Percentiles rank a stretch among this genome's conserved stretches.
These are phyloP conservation scores for Drechmeria coniospora DNA, from an alignment of 2,329 filamentous ascomycete genomes.

Conservation along the genomic window DNA sequence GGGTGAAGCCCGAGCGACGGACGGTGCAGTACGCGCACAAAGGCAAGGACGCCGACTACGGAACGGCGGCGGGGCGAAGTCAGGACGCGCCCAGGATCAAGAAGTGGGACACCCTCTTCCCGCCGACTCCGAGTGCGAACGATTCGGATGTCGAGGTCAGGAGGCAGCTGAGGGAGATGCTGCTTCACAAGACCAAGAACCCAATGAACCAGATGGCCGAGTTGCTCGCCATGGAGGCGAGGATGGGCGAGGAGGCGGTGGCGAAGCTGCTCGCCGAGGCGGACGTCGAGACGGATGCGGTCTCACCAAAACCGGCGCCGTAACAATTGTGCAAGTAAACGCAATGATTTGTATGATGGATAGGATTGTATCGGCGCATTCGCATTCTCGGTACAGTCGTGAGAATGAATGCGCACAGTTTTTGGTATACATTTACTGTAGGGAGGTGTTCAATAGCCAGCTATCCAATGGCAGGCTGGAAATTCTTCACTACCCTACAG, in stretches of 20 bases:
- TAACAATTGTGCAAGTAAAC: no score
- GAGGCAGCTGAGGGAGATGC: conserved; percentile 5
- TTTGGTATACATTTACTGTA: no score
- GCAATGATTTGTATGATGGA: no score
- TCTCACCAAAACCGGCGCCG: no score
- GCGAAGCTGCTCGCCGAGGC: conserved; percentile 8
- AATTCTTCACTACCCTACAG: no score
- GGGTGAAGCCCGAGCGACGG: conserved; percentile 49
- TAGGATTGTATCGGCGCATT: no score
- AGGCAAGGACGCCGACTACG: conserved; percentile 56
- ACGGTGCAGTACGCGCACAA: conserved; percentile 45
- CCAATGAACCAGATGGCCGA: conserved; percentile 13
- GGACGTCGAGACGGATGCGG: conserved; percentile 4
- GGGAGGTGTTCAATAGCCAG: no score
- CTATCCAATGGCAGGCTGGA: no score
- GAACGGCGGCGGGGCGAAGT: conserved; percentile 20
- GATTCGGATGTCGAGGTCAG: conserved; percentile 10
- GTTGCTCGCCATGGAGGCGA: conserved; percentile 14
- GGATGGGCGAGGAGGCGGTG: conserved; percentile 11
- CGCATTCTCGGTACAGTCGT: no score
- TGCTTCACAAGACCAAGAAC: conserved; percentile 10
- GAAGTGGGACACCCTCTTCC: conserved; percentile 33
- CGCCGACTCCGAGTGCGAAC: conserved; percentile 20
- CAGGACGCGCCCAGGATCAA: conserved; percentile 15
- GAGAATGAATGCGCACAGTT: no score